These are phyloP conservation scores for Hortiboletus flavorubellus DNA, from an alignment of 768 basidiomycete species.

Conservation along the genomic window DNA sequence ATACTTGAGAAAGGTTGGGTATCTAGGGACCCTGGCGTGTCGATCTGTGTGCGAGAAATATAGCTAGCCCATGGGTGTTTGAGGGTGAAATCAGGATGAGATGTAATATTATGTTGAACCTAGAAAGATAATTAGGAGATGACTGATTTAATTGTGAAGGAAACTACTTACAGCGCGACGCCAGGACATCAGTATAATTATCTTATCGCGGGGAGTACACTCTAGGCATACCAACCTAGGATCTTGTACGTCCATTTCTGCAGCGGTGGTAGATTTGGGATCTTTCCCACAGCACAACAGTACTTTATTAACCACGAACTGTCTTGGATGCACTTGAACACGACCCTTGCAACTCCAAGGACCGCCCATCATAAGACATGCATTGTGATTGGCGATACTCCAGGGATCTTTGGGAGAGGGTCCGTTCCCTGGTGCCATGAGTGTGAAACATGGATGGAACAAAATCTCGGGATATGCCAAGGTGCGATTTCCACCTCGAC, in stretches of 20 bases:
- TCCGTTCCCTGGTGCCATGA: slow-evolving; percentile 1
- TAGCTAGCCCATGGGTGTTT: slow-evolving; percentile 9
- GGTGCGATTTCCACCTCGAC: slow-evolving; percentile 12
- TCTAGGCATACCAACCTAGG: slow-evolving; percentile 16
- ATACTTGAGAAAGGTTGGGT: background rate
- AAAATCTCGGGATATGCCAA: slow-evolving; percentile 27
- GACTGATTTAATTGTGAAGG: background rate
- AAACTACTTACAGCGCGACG: slow-evolving; percentile 20
- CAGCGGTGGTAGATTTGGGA: slow-evolving; percentile 18
- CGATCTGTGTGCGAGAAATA: background rate
- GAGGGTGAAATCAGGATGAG: slow-evolving; percentile 11
- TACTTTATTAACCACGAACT: slow-evolving; percentile 11
- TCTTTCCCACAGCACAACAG: slow-evolving; percentile 22
- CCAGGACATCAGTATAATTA: slow-evolving; percentile 20
- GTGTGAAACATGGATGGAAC: slow-evolving; percentile 28
- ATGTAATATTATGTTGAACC: slow-evolving; percentile 18
- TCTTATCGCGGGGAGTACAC: slow-evolving; percentile 11
- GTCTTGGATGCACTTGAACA: slow-evolving; percentile 21
- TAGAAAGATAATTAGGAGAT: slow-evolving; percentile 1
- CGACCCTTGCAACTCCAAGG: slow-evolving; percentile 22
- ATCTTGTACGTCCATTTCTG: slow-evolving; percentile 27
- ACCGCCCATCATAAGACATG: slow-evolving; percentile 22
- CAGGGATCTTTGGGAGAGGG: slow-evolving; percentile 18
- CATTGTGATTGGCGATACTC: slow-evolving; percentile 21
- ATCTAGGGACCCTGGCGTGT: background rate